Base-by-base conservation (phyloP, 495 filamentous ascomycete genomes). In the Viridothelium virens region DNA sequence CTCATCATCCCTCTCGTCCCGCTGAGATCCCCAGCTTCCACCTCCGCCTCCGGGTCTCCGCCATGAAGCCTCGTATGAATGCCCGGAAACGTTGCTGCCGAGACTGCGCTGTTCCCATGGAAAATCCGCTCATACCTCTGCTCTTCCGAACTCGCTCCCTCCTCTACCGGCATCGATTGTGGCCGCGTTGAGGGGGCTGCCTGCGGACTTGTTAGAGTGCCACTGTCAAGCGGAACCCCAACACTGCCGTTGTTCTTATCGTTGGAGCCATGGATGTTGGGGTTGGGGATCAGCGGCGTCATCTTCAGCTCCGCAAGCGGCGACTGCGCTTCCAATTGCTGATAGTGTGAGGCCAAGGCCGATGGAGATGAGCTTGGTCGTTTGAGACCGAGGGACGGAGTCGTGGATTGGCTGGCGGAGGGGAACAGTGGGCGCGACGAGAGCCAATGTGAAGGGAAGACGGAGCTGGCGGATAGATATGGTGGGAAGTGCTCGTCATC, bases 81-180 rank as follows among this genome's bases (percentile, higher is more conserved):
- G 25, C 18, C 63, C 34, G 31, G 50, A 47, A 18, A 33, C 46
- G n/a, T 39, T 63, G 34, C 48, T 34, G 38, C 25, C 46, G 41
- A 36, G 18, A 56, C 46, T 3, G 50, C 41, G 14, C 44, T 36
- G n/a, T 39, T 14, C 16, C 66, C 62, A 61, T 75, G 73, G 59
- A 76, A 74, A 1, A 76, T 66, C 39, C 63, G 65, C 64, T 72
- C 72, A 64, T 76, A 76, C 5, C 66, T 64, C 9, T 63, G 38
- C 63, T 76, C 74, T 2, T 73, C 70, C 1, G 73, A 68, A 63
- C 70, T 73, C 12, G 64, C 63, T 10, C 53, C 37, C 36, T 41
- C 6, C 31, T 7, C 1, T 6, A 1, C 11, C 48, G 63, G 2
- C 11, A 6, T 38, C 10, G 36, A 36, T 0, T 0, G 6, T 38